phyloP scores from a whole-genome alignment of 495 filamentous ascomycete genomes.

The Jackrogersella multiformis region DNA sequence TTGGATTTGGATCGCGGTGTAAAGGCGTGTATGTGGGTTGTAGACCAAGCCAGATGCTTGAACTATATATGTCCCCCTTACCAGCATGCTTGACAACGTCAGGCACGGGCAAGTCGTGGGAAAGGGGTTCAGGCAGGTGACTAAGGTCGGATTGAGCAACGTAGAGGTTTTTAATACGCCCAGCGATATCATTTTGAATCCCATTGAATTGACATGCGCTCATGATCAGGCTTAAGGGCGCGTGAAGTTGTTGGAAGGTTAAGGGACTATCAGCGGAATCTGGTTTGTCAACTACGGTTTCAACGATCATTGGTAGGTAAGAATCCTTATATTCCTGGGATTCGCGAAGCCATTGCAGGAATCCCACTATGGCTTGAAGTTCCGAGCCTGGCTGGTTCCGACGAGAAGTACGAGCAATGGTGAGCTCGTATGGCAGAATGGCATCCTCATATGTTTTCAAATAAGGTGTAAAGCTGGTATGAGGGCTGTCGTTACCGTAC shows the following conservation, averaged over 20 bases:
- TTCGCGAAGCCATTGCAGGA: constrained; percentile 15
- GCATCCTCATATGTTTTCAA: constrained; percentile 9
- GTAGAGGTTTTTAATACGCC: constrained; percentile 65
- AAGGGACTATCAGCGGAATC: not conserved
- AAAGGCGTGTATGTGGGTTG: constrained; percentile 88
- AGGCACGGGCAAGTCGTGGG: constrained; percentile 74
- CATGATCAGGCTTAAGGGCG: constrained; percentile 49
- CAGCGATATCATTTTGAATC: constrained; percentile 4
- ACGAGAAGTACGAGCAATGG: not conserved
- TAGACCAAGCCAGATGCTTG: constrained; percentile 87
- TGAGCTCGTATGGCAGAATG: constrained; percentile 30
- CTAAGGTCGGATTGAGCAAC: constrained; percentile 82
- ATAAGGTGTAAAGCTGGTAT: constrained; percentile 11
- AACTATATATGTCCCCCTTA: constrained; percentile 80
- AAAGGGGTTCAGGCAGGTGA: constrained; percentile 68
- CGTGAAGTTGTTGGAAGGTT: constrained; percentile 49
- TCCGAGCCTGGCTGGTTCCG: not conserved
- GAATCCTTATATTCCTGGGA: constrained; percentile 13
- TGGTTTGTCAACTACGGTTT: not conserved
- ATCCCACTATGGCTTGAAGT: not conserved
- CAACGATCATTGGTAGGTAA: not conserved
- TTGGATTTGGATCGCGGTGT: constrained; percentile 93
- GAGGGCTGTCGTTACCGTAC: not conserved
- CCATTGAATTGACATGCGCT: constrained; percentile 50
- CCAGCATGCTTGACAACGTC: constrained; percentile 67